Base-by-base conservation (phyloP, 2,329 filamentous ascomycete genomes). In the Camillea tinctor region DNA sequence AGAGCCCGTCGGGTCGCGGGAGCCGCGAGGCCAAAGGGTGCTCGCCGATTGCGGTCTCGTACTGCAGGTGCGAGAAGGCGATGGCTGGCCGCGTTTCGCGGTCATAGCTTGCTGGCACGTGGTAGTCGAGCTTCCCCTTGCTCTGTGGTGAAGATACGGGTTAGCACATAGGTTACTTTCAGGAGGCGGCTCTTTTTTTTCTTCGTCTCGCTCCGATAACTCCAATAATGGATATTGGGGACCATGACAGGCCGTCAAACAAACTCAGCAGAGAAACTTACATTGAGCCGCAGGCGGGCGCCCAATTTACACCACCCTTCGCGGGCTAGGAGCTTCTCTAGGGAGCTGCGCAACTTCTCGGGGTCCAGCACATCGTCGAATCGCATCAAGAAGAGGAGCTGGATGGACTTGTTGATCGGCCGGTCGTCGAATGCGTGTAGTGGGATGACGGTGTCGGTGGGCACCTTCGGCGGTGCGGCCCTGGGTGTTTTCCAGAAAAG, bases 261-360 rank as follows among this genome's bases (percentile, higher is more conserved):
- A 13, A 8, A 17, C 15, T 6, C 7, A 52, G n/a, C 19, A 9
- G 9, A 24, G 13, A 23, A 9, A 9, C 61, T 50, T 70, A 79
- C 79, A 62, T 76, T 79, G 49, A 69, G 55, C 24, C 79, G 70
- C 26, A 81, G 50, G 19, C 79, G 72, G 15, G 74, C 80, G 1
- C 80, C 79, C 1, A 82, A 63, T 62, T 79, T 79, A 22, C 72
- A 72, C 79, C 80, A 82, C 40, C 76, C 75, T 5, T 73, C 75
- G 20, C 73, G 73, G 22, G 74, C 71, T 5, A 80, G 61, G n/a
- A 81, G 63, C 23, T 68, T 69, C 26, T 69, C 69, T 9, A 81
- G 63, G 1, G 77, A 69, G 3, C 56, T 26, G 17, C 71, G 68
- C 20, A 82, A 68, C 55, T 73, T 77, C 4, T 75, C 64, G 4